Evolutionary conservation across 2,329 filamentous ascomycete species (phyloP), one percentile per base, ranked within the genome.

Genomic region (Purpureocillium lavendulum): DNA sequence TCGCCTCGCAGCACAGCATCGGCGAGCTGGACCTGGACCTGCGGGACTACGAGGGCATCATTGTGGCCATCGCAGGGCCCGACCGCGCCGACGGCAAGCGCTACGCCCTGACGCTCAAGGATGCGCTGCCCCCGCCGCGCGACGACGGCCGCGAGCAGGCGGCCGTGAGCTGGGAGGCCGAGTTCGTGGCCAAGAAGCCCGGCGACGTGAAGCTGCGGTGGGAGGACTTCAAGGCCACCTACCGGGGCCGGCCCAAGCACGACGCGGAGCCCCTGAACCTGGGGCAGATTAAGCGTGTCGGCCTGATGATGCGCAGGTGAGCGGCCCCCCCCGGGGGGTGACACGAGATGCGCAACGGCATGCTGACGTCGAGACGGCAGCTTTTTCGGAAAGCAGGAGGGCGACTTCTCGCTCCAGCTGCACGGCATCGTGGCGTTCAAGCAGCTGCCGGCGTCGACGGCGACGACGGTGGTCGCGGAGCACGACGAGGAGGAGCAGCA

Each of bases 221-320:
- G 80, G 57, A 58, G 11, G 70, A 73, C 17, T 76, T 94, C 45
- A 77, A 75, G 54, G 65, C 85, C 1, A 90, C 82, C 2, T 92
- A 87, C 59, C 69, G 86, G 4, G 87, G 87, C 1, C 75, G 71
- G 50, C 69, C 79, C 44, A 71, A 75, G 54, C 61, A 71, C 14
- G 78, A 83, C 59, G 75, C 75, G 0, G 58, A 67, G 41, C 67
- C 72, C 5, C 56, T 92, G 48, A 66, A 87, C 49, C 51, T 73
- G 45, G 66, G 65, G 35, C 65, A 66, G 33, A 66, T 92, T 30
- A 82, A 75, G 60, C 69, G 83, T 35, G 65, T 90, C 24, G 81
- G 79, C 37, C 68, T 92, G 43, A 89, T 92, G 86, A 84, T 84
- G 70, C 67, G 87, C 56, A 92, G 86, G 85, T 87, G 33, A 42